Evolutionary conservation across 768 basidiomycete genomes (phyloP).

Genomic region (Podaxis sp.): DNA sequence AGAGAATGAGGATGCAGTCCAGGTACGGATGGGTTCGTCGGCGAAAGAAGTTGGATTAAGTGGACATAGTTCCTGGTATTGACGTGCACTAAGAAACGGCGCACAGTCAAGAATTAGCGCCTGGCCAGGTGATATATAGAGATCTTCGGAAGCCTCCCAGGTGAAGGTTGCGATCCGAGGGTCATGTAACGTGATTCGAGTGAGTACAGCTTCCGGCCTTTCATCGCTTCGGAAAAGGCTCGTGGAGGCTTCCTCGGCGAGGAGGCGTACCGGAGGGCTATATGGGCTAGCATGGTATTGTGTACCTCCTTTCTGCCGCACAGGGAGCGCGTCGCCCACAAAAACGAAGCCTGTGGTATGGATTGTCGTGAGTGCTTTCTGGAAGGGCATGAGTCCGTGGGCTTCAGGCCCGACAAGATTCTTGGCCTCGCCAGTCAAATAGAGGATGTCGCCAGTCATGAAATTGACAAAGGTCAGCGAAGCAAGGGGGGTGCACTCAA

Average conservation of each 20-base stretch:
- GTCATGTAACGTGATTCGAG: constrained; percentile 41
- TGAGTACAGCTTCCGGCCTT: constrained; percentile 32
- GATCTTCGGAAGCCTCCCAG: constrained; percentile 33
- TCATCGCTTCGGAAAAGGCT: constrained; percentile 28
- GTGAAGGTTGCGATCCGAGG: constrained; percentile 53
- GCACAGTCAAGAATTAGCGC: constrained; percentile 56
- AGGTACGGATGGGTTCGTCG: constrained; percentile 64
- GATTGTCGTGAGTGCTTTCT: constrained; percentile 48
- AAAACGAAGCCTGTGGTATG: constrained; percentile 50
- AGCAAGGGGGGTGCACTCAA: constrained; percentile 54
- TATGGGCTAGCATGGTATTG: constrained; percentile 41
- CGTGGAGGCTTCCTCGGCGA: constrained; percentile 44
- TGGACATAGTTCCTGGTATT: constrained; percentile 52
- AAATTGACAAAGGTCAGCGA: constrained; percentile 56
- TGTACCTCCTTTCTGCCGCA: constrained; percentile 32
- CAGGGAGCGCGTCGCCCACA: constrained; percentile 53
- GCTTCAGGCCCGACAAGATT: constrained; percentile 49
- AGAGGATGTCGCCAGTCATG: constrained; percentile 53
- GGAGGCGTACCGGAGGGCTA: constrained; percentile 52
- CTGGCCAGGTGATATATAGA: constrained; percentile 46
- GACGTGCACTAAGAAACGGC: constrained; percentile 42
- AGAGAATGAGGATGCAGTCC: constrained; percentile 52
- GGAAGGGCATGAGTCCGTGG: constrained; percentile 51
- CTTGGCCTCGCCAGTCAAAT: constrained; percentile 56
- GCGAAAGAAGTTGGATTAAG: constrained; percentile 42